phyloP scores from a whole-genome alignment of 129 eudicot genomes.

The Gnaphalium uliginosum region DNA sequence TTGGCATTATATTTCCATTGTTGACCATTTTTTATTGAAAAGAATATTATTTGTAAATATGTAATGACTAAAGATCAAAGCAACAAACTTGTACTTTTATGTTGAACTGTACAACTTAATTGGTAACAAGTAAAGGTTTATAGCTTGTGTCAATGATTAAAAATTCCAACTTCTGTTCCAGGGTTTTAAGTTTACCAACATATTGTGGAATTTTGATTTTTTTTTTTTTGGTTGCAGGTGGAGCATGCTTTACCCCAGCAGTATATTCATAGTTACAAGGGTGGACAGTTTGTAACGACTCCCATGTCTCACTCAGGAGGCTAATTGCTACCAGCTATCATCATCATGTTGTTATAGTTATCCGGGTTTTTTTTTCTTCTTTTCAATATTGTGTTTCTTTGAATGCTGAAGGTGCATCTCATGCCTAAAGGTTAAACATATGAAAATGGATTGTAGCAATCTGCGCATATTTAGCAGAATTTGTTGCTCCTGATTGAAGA shows the following conservation, averaged over 20 bases:
- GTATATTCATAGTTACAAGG: conserved; percentile 71
- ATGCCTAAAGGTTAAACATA: conserved; percentile 1
- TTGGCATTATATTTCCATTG: not conserved
- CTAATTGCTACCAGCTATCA: conserved; percentile 23
- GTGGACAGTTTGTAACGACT: conserved; percentile 86
- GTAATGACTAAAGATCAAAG: not conserved
- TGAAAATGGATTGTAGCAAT: conserved; percentile 15
- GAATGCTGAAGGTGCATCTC: not conserved
- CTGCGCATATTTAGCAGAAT: conserved; percentile 3
- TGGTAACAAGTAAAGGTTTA: not conserved
- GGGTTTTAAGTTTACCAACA: not conserved
- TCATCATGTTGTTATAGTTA: conserved; percentile 14
- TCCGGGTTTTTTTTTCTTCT: not conserved
- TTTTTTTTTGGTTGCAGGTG: not conserved
- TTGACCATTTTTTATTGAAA: not conserved
- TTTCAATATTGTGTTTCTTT: not conserved
- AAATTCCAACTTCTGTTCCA: not conserved
- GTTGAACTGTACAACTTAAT: not conserved
- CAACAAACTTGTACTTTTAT: not conserved
- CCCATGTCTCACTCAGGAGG: conserved; percentile 93
- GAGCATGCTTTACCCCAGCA: conserved; percentile 79
- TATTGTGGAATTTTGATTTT: not conserved
- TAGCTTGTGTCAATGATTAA: not conserved
- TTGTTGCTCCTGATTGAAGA: conserved; percentile 11
- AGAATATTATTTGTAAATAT: too few species aligned